Percentiles rank a stretch among this genome's conserved stretches.
Evolutionary conservation across 2,329 filamentous ascomycete species (phyloP).

Genomic region (Alternaria sp.): DNA sequence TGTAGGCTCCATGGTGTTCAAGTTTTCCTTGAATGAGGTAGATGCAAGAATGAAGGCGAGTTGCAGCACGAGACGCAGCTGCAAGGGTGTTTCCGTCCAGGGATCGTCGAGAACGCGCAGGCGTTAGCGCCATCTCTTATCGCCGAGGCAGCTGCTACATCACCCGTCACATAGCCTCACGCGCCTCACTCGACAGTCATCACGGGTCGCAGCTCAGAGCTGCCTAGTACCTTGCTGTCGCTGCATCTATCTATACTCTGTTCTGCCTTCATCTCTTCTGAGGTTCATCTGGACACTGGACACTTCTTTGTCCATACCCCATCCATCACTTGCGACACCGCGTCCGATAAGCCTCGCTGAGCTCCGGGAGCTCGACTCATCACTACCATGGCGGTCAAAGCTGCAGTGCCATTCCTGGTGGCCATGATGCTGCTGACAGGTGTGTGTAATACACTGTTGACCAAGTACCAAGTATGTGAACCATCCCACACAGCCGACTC

Average conservation of each 20-base stretch:
- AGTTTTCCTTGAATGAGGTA: background rate
- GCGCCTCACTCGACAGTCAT: conserved; percentile 30
- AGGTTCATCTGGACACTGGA: conserved; percentile 5
- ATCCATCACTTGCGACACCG: background rate
- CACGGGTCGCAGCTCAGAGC: conserved; percentile 34
- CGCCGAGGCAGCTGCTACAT: conserved; percentile 24
- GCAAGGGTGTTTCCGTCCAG: background rate
- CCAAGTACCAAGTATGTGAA: conserved; percentile 83
- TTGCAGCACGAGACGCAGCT: background rate
- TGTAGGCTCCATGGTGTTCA: background rate
- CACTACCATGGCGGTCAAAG: conserved; percentile 70
- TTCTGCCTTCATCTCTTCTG: background rate
- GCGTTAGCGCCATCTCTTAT: conserved; percentile 27
- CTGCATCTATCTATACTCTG: conserved; percentile 4
- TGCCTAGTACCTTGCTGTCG: conserved; percentile 22
- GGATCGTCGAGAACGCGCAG: background rate
- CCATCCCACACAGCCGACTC: background rate
- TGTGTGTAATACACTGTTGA: conserved; percentile 95
- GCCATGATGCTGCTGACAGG: conserved; percentile 96
- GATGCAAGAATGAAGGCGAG: background rate
- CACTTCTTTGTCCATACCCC: conserved; percentile 15
- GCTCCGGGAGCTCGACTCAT: conserved; percentile 20
- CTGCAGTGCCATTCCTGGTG: conserved; percentile 82
- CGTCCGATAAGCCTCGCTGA: conserved; percentile 17
- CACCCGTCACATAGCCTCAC: conserved; percentile 38